These are phyloP conservation scores for Berkeleyomyces rouxiae DNA, from an alignment of 2,329 filamentous ascomycete genomes.

Conservation along the genomic window DNA sequence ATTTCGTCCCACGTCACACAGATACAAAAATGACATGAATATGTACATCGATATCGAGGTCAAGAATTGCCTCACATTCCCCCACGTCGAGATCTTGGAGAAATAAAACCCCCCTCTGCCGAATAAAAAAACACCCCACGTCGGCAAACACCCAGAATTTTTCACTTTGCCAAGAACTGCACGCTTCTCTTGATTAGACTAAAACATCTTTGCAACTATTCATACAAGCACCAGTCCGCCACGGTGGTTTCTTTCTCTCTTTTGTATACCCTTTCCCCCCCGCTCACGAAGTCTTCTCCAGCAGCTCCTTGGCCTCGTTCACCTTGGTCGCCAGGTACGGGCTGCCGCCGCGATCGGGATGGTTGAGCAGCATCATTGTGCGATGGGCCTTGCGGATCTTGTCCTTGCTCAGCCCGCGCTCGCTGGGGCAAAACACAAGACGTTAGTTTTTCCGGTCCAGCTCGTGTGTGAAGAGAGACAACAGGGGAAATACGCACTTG, in stretches of 20 bases:
- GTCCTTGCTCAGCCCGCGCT: constrained; percentile 75
- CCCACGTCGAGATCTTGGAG: too few species aligned
- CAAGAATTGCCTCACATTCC: too few species aligned
- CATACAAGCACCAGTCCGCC: too few species aligned
- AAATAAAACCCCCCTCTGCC: too few species aligned
- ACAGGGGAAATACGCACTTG: constrained; percentile 38
- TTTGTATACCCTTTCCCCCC: too few species aligned
- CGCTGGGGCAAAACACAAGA: constrained; percentile 33
- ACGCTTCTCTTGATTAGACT: background rate
- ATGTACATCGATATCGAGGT: too few species aligned
- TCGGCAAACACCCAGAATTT: too few species aligned
- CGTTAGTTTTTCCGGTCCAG: constrained; percentile 9
- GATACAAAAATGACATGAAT: too few species aligned
- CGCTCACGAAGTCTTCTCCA: constrained; percentile 51
- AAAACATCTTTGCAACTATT: background rate
- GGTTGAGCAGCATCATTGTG: constrained; percentile 90
- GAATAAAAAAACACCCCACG: too few species aligned
- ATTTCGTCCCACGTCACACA: too few species aligned
- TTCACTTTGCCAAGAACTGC: background rate
- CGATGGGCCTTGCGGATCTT: constrained; percentile 92
- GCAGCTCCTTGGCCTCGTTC: constrained; percentile 92
- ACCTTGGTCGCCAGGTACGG: constrained; percentile 95
- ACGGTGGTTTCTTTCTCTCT: too few species aligned
- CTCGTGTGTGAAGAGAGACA: background rate
- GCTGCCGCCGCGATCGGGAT: constrained; percentile 91